Percentiles rank a stretch among this genome's conserved stretches.
phyloP scores from a whole-genome alignment of 2,329 filamentous ascomycete genomes.

The Aspergillus sp. region DNA sequence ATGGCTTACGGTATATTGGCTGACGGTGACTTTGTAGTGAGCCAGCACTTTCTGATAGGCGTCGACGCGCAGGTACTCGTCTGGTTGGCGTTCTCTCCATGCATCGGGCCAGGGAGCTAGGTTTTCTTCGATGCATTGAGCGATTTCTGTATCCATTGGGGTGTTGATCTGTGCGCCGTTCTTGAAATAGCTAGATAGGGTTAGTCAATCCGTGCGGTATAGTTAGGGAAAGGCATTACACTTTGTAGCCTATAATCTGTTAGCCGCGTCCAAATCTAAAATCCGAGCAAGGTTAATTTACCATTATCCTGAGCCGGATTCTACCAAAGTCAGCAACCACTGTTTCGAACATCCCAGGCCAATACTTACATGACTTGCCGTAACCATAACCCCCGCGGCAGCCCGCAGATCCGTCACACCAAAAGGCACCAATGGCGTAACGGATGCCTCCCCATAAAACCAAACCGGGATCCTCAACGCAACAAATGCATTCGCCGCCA shows the following conservation, averaged over 20 bases:
- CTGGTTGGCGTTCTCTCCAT: conserved; percentile 43
- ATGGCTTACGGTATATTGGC: conserved; percentile 25
- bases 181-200: conserved; percentile 46
- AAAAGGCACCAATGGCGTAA: conserved; percentile 59
- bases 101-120: conserved; percentile 42
- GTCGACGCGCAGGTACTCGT: conserved; percentile 23
- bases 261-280: conserved; percentile 3
- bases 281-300: conserved; percentile 8
- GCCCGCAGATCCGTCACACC: conserved; percentile 49
- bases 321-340: conserved; percentile 12
- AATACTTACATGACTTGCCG: conserved; percentile 50
- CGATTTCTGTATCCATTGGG: conserved; percentile 55
- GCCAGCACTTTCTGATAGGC: conserved; percentile 22
- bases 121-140: conserved; percentile 50
- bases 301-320: conserved; percentile 59
- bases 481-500: conserved; percentile 55
- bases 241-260: conserved; percentile 50
- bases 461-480: conserved; percentile 53
- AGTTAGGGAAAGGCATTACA: conserved; percentile 26
- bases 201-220: conserved; percentile 13
- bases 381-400: conserved; percentile 58
- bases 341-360: not conserved
- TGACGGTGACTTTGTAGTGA: conserved; percentile 25
- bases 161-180: conserved; percentile 62
- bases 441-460: conserved; percentile 50